phyloP scores from a whole-genome alignment of 805 yeast species.

The Teunomyces pallodes region DNA sequence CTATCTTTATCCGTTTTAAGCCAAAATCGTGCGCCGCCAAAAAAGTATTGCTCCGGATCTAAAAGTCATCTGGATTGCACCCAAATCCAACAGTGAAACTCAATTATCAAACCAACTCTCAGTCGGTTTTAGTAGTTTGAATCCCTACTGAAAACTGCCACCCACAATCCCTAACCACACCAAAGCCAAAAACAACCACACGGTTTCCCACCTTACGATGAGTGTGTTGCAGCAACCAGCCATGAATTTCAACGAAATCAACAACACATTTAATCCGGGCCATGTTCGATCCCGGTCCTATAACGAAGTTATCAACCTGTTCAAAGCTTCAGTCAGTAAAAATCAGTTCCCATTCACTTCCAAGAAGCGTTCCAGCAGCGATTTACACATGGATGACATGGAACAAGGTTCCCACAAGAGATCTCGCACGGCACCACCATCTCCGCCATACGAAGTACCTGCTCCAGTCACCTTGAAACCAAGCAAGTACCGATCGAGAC shows the following conservation, averaged over 20 bases:
- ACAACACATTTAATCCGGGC: slow-evolving; percentile 26
- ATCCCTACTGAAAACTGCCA: background rate
- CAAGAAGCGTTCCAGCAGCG: slow-evolving; percentile 31
- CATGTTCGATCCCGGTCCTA: slow-evolving; percentile 35
- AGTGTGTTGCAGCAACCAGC: slow-evolving; percentile 28
- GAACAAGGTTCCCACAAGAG: slow-evolving; percentile 22
- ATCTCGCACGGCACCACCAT: slow-evolving; percentile 48
- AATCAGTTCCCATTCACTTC: slow-evolving; percentile 7
- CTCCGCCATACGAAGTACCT: slow-evolving; percentile 15
- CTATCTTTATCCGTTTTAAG: background rate
- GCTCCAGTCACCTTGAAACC: slow-evolving; percentile 5
- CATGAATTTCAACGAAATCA: slow-evolving; percentile 28
- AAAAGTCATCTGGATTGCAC: background rate
- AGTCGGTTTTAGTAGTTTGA: no score
- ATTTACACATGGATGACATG: slow-evolving; percentile 9
- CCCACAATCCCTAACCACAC: background rate
- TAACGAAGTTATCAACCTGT: slow-evolving; percentile 29
- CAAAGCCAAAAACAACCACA: background rate
- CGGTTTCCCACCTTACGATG: slow-evolving; percentile 13
- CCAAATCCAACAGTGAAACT: background rate
- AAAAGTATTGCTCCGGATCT: background rate
- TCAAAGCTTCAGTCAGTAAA: slow-evolving; percentile 16
- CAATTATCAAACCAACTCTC: background rate
- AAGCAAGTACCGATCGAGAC: slow-evolving; percentile 11
- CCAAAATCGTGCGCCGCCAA: background rate